Evolutionary conservation across 495 filamentous ascomycete species (phyloP), one percentile per base, ranked within the genome.

Genomic region (Clavariopsis aquatica): DNA sequence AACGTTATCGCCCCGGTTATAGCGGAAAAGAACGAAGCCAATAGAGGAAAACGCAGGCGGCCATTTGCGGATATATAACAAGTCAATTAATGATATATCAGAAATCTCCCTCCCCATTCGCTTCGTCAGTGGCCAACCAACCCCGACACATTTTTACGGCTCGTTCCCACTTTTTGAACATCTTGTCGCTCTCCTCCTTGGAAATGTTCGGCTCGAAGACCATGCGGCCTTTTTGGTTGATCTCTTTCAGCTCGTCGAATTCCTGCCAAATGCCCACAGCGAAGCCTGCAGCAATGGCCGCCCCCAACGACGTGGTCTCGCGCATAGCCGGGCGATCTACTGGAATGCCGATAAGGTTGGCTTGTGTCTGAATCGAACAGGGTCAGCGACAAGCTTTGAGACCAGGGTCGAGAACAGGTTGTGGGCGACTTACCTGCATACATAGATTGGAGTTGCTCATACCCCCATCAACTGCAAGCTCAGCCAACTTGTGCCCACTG

Each of bases 281-380:
- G 63, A 96, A 89, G 24, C 92, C 93, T 57, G 93, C 93, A 12
- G 92, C 93, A 64, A 97, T 94, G 26, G 93, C 93, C n/a, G 93
- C 91, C 26, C 93, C 93, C 1, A 96, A 85, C 13, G 93, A 89
- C 15, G 93, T 97, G 1, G 92, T 96, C 78, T 97, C 93, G 59
- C 91, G 87, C 93, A 97, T 96, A 31, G 84, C 82, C 1, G 93
- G 93, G 10, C 93, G 85, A 73, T 95, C 88, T 58, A 96, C 87
- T 28, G 87, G 89, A 70, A 98, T 96, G 70, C 87, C 85, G 70
- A 90, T 92, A 52, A 98, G 84, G 76, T 96, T 88, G 58, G 93
- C 89, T 83, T 98, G 93, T 3, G 90, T 92, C 83, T 89, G 60
- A 57, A 12, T 43, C 27, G n/a, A 13, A 34, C 23, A 49, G 62